Conservation (phyloP, 2,329 filamentous ascomycete genomes). For the Harringtonia lauricola region DNA sequence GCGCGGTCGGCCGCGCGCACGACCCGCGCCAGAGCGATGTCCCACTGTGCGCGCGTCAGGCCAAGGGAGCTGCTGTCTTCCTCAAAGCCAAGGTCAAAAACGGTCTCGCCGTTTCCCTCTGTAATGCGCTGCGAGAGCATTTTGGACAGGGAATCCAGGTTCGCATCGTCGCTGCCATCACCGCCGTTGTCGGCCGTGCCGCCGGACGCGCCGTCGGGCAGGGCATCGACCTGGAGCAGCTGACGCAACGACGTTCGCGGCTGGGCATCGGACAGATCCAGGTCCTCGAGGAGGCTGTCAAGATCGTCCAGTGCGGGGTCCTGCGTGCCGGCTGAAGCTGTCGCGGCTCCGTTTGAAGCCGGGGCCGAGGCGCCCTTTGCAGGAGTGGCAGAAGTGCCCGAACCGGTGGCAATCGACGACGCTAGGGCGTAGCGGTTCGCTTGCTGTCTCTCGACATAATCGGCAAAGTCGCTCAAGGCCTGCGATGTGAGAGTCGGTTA, state of each 20-base stretch:
- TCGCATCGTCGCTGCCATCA: conserved; percentile 49
- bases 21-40: conserved; percentile 56
- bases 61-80: conserved; percentile 79
- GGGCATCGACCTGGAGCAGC: conserved; percentile 47
- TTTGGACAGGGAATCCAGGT: conserved; percentile 49
- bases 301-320: conserved; percentile 58
- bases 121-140: conserved; percentile 58
- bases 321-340: conserved; percentile 15
- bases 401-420: conserved; percentile 9
- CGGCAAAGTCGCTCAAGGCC: conserved; percentile 91
- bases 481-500: conserved; percentile 12
- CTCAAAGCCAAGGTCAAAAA: conserved; percentile 89
- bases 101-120: conserved; percentile 77
- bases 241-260: conserved; percentile 62
- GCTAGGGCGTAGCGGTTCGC: conserved; percentile 43
- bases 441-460: conserved; percentile 95
- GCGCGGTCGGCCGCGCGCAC: conserved; percentile 50
- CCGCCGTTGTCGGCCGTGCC: too few species aligned
- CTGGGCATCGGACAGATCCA: conserved; percentile 65
- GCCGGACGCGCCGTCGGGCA: conserved; percentile 18
- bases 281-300: conserved; percentile 81
- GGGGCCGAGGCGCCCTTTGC: conserved; percentile 18
- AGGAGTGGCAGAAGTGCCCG: conserved; percentile 17
- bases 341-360: conserved; percentile 16
- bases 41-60: conserved; percentile 66